Conservation (phyloP, 140 eudicot genomes). For the Erigeron philadelphicus region DNA sequence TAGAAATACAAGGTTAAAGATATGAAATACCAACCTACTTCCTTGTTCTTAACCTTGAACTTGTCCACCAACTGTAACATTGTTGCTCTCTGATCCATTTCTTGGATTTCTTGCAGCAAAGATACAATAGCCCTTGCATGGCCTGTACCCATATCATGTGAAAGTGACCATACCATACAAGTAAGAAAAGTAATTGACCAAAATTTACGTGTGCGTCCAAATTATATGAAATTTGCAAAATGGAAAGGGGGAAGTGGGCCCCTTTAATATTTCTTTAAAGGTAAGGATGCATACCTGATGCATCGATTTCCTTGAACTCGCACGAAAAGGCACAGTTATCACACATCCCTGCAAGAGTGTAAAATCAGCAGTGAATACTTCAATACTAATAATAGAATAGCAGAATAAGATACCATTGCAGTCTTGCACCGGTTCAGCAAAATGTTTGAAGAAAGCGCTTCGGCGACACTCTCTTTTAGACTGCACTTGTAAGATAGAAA, state of each 20-base stretch:
- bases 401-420: slow-evolving; percentile 62
- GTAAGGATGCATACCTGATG: slow-evolving; percentile 48
- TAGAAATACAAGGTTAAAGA: neutral
- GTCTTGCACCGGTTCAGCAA: slow-evolving; percentile 89
- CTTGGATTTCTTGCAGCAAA: slow-evolving; percentile 67
- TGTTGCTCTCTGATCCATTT: slow-evolving; percentile 79
- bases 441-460: slow-evolving; percentile 81
- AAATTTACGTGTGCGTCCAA: neutral
- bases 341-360: slow-evolving; percentile 70
- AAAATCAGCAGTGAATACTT: slow-evolving; percentile 3
- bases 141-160: slow-evolving; percentile 37
- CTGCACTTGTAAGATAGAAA: slow-evolving; percentile 35
- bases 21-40: slow-evolving; percentile 44
- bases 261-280: neutral
- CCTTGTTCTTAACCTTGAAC: slow-evolving; percentile 67
- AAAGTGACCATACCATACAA: slow-evolving; percentile 16
- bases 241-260: neutral
- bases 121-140: slow-evolving; percentile 67
- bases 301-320: slow-evolving; percentile 78
- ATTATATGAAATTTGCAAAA: neutral
- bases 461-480: slow-evolving; percentile 79
- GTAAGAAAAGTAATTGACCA: neutral
- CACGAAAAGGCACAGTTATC: slow-evolving; percentile 65
- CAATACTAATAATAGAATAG: neutral
- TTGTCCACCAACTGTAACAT: slow-evolving; percentile 94